A percentile compares a stretch with the other conserved stretches of the same genome.
These are phyloP conservation scores for Vitis hybrid DNA, from an alignment of 177 flowering plant genomes.

Conservation along the genomic window DNA sequence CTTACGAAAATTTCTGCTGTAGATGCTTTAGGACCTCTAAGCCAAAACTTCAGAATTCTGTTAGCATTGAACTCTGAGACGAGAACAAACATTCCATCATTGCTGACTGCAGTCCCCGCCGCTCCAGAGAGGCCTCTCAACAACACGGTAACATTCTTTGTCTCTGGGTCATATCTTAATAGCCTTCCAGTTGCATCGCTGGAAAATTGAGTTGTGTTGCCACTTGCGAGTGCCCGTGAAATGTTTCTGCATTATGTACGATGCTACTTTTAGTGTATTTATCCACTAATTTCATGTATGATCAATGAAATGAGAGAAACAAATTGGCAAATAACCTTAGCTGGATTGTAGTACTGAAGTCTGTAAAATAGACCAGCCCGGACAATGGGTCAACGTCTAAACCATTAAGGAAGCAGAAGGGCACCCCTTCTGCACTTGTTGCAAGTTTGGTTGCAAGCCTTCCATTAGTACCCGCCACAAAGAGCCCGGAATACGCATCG, in stretches of 20 bases:
- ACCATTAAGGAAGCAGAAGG: constrained; percentile 8
- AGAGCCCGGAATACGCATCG: constrained; percentile 16
- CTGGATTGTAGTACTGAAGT: constrained; percentile 12
- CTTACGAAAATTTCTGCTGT: constrained; percentile 8
- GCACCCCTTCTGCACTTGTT: constrained; percentile 4
- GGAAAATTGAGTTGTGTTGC: no score
- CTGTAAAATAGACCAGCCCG: constrained; percentile 21
- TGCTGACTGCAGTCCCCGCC: constrained; percentile 18
- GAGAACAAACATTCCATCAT: constrained; percentile 9
- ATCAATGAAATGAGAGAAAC: no score
- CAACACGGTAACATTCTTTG: constrained; percentile 8
- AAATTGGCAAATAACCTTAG: background rate
- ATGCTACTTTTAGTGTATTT: no score
- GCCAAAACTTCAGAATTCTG: constrained; percentile 14
- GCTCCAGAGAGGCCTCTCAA: constrained; percentile 9
- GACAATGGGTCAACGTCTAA: constrained; percentile 18
- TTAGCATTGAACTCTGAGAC: constrained; percentile 9
- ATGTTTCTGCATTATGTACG: background rate
- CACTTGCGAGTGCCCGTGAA: background rate
- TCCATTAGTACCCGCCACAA: constrained; percentile 15
- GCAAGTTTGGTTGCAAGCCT: constrained; percentile 14
- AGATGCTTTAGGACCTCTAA: constrained; percentile 12
- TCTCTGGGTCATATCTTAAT: constrained; percentile 15
- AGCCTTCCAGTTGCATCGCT: constrained; percentile 21
- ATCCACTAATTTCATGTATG: no score